A percentile compares a stretch with the other conserved stretches of the same genome.
Evolutionary conservation across 495 filamentous ascomycete genomes (phyloP).

Genomic region (Margaritispora aquatica): DNA sequence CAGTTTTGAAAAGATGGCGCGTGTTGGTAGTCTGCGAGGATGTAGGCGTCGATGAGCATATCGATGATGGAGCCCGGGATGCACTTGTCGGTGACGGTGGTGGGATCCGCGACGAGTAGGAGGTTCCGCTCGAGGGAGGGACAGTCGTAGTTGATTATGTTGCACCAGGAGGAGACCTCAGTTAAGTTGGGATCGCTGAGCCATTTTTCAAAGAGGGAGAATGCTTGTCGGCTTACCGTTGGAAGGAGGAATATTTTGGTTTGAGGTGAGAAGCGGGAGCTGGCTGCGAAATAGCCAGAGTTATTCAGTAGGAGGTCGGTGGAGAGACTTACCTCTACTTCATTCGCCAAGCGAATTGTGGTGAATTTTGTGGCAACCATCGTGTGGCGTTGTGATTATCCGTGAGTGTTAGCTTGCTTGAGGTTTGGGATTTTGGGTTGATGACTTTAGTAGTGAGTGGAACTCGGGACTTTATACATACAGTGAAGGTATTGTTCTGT

Average conservation of each 20-base stretch:
- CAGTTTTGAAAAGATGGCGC: neutral
- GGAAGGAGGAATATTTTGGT: no score
- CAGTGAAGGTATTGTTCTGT: no score
- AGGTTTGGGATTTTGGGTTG: no score
- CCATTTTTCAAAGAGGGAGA: no score
- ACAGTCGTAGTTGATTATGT: neutral
- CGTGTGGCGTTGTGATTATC: neutral
- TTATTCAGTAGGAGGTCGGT: neutral
- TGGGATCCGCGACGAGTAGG: neutral
- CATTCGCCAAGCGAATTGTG: neutral
- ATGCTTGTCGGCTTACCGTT: no score
- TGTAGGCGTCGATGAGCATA: neutral
- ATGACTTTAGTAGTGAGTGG: no score
- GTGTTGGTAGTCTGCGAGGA: neutral
- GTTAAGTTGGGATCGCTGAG: no score
- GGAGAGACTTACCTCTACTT: neutral
- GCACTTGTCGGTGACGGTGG: neutral
- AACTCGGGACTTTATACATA: no score
- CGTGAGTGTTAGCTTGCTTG: no score
- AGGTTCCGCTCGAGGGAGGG: neutral
- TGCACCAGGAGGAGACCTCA: neutral
- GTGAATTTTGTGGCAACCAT: neutral
- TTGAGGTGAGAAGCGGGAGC: no score
- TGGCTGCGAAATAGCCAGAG: neutral
- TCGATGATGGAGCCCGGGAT: neutral